Base-by-base conservation (phyloP, 371 early-diverging fungal species). In the Entomophthora muscae region DNA sequence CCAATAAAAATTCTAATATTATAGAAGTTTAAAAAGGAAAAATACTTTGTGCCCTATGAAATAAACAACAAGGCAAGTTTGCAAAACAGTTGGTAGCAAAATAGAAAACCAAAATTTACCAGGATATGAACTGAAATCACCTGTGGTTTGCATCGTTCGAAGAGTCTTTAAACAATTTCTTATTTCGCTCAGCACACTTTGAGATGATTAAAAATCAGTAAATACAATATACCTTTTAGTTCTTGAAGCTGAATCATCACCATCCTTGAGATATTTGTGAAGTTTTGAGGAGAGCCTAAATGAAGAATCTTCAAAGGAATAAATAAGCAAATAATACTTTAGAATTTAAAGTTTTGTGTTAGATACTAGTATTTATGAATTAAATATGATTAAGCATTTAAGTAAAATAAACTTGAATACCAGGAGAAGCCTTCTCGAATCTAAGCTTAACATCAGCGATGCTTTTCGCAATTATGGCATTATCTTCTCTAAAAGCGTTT, bases 201-300 rank as follows among this genome's bases (percentile, higher is more conserved):
- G 3, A 57, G 21, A 57, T 29, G 12, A 57, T 22, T 2, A 1
- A 12, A 31, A 26, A 13, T 24, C 21, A 29, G 31, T 21, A 31
- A 26, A 31, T 2, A 3, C 3, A 57, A 57, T 12, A 27, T 57
- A 57, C 58, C 26, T 57, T 57, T 57, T 57, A 7, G 26, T 57
- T 7, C 58, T 26, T 31, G 17, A 22, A 21, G 58, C 58, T 22
- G 58, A 57, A 1, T 21, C n/a, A 29, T 57, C 58, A 2, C 29
- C 58, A 13, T 57, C 58, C 58, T 57, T 57, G 12, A 29, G 26
- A 21, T 57, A 57, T 57, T 57, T 57, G 17, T 31, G 13, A 22
- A 57, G 21, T 21, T 57, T 57, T 7, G 42, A 42, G 42, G 42
- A 42, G 17, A 42, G 5, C 42, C 17, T 42, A 17, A 10, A 17